Evolutionary conservation across 1,284 basidiomycete species (phyloP), one percentile per base, ranked within the genome.

Genomic region (Rhizoctonia solani): DNA sequence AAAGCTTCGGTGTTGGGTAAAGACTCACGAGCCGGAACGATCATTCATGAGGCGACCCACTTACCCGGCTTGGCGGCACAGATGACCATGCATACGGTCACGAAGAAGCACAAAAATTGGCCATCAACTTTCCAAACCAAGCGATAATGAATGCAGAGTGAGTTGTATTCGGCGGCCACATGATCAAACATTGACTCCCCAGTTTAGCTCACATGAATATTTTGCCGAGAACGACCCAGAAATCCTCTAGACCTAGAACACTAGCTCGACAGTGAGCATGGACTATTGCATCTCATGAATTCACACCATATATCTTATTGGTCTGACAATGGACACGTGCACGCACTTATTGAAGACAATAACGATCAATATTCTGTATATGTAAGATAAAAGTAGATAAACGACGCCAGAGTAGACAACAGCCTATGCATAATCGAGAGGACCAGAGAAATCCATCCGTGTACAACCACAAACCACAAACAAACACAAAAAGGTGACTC

Each of bases 1-100:
- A 52, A 34, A 6, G 68, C 68, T 5, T 37, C 46, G 30, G 34
- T 46, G 2, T 3, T 4, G 16, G 68, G 68, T 5, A 67, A 54
- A 19, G 55, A 69, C 56, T 69, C 68, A 0, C 66, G 67, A 32
- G 66, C 65, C 34, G 68, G 68, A 29, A 67, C 68, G 2, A 69
- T 69, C 30, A 58, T 69, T 19, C 68, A 69, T 56, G 69, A 68
- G 25, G 30, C 58, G 6, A 53, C 66, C 13, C 68, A 69, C 19
- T 69, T 69, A 41, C 54, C 49, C 1, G 42, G 19, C n/a, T 14
- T 67, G 16, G 55, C 39, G 68, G 68, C 16, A 67, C 68, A 16
- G 27, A 30, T 19, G 68, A 69, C 25, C 34, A 58, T 23, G 68
- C 46, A 13, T 69, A 69, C 52, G 66, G 66, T 29, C 65, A 69